Evolutionary conservation across 2,329 filamentous ascomycete genomes (phyloP).

Genomic region (Coniochaeta sp.): DNA sequence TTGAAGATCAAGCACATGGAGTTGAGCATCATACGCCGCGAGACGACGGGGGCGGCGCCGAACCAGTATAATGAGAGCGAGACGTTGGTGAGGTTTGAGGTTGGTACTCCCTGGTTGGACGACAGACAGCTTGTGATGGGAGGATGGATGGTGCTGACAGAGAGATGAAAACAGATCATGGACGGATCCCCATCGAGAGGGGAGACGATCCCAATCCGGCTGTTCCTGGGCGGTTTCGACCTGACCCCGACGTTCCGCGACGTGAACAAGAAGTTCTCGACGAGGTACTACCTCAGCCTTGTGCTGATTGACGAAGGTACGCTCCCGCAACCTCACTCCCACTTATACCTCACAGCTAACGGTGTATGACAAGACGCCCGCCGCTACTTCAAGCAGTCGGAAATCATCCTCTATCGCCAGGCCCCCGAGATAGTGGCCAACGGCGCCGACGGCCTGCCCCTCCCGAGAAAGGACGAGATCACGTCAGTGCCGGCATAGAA

Average conservation of each 20-base stretch:
- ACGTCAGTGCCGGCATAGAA: conserved; percentile 29
- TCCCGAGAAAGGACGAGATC: conserved; percentile 39
- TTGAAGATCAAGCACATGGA: conserved; percentile 99
- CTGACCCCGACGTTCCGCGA: conserved; percentile 96
- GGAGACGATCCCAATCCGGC: conserved; percentile 88
- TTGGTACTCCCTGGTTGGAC: conserved; percentile 25
- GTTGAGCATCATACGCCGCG: conserved; percentile 90
- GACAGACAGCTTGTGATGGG: background rate
- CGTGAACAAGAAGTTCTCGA: conserved; percentile 99
- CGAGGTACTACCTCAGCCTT: conserved; percentile 91
- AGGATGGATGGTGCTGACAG: background rate
- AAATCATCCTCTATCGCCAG: conserved; percentile 94
- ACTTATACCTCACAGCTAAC: too few relatives aligned
- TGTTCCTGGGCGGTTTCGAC: conserved; percentile 97
- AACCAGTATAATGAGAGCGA: conserved; percentile 99
- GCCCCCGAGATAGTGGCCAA: conserved; percentile 46
- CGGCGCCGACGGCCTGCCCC: conserved; percentile 30
- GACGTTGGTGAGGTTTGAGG: conserved; percentile 93
- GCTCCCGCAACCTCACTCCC: too few relatives aligned
- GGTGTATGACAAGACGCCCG: conserved; percentile 93
- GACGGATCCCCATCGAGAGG: conserved; percentile 95
- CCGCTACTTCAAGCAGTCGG: conserved; percentile 97
- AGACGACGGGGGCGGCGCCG: conserved; percentile 91
- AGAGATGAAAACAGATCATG: conserved; percentile 79
- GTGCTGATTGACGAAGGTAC: conserved; percentile 94